A percentile compares a stretch with the other conserved stretches of the same genome.
These are phyloP conservation scores for Auriscalpium microsporum DNA, from an alignment of 768 basidiomycete species.

Conservation along the genomic window DNA sequence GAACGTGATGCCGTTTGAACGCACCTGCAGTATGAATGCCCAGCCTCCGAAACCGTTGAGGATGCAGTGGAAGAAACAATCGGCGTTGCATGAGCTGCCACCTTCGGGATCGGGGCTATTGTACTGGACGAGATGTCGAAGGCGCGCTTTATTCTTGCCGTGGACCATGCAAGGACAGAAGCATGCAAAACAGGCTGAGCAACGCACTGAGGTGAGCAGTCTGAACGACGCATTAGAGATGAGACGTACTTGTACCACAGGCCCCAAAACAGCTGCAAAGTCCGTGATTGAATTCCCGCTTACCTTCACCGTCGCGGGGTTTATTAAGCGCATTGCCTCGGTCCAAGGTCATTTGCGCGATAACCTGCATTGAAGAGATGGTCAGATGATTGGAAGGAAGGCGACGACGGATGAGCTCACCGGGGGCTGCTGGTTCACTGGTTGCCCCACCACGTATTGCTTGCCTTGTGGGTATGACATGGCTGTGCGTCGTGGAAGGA, in stretches of 20 bases:
- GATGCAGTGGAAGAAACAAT: constrained; percentile 30
- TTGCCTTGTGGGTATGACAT: too few species aligned
- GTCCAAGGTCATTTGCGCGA: too few species aligned
- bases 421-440: too few species aligned
- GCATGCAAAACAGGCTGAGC: constrained; percentile 27
- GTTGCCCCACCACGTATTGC: too few species aligned
- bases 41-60: constrained; percentile 26
- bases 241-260: constrained; percentile 17
- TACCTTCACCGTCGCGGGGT: constrained; percentile 20
- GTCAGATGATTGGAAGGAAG: too few species aligned
- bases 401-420: too few species aligned
- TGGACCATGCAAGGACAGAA: constrained; percentile 37
- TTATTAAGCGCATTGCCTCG: constrained; percentile 19
- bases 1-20: neutral
- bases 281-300: constrained; percentile 25
- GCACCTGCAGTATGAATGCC: constrained; percentile 30
- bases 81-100: constrained; percentile 25
- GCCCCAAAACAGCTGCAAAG: constrained; percentile 16
- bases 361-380: too few species aligned
- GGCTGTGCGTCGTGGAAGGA: too few species aligned
- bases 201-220: neutral
- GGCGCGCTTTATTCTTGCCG: constrained; percentile 31
- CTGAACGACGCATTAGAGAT: neutral
- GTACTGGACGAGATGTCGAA: constrained; percentile 29
- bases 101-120: constrained; percentile 30